Conservation (phyloP, 2,329 filamentous ascomycete genomes). For the Colletotrichum theobromicola region DNA sequence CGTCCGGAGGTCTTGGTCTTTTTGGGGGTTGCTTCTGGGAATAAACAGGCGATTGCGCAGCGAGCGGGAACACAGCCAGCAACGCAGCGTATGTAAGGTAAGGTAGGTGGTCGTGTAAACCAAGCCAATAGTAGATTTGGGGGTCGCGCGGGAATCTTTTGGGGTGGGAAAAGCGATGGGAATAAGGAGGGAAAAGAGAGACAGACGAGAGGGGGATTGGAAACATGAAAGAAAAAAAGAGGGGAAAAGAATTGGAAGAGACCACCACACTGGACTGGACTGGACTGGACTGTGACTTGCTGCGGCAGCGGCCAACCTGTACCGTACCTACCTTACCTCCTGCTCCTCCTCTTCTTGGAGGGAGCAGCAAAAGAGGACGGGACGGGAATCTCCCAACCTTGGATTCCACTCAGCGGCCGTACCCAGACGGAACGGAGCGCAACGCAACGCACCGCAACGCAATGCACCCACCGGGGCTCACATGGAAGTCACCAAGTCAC, state of each 20-base stretch:
- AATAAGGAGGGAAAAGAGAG: conserved; percentile 6
- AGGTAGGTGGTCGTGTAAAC: background rate
- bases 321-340: background rate
- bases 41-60: conserved; percentile 22
- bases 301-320: background rate
- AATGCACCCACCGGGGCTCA: background rate
- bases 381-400: background rate
- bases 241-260: background rate
- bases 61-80: background rate
- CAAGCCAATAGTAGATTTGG: background rate
- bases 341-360: background rate
- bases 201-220: background rate
- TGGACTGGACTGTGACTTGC: background rate
- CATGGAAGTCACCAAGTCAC: background rate
- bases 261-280: background rate
- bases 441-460: background rate
- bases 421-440: background rate
- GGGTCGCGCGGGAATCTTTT: background rate
- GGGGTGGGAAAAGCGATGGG: background rate
- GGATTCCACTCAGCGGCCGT: background rate
- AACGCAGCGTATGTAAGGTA: background rate
- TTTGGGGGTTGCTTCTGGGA: conserved; percentile 13
- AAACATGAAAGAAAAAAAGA: background rate
- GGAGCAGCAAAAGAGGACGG: too few relatives aligned
- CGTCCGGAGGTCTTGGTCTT: background rate